Base-by-base conservation (phyloP, 2,329 filamentous ascomycete species). In the Didymella keratinophila region DNA sequence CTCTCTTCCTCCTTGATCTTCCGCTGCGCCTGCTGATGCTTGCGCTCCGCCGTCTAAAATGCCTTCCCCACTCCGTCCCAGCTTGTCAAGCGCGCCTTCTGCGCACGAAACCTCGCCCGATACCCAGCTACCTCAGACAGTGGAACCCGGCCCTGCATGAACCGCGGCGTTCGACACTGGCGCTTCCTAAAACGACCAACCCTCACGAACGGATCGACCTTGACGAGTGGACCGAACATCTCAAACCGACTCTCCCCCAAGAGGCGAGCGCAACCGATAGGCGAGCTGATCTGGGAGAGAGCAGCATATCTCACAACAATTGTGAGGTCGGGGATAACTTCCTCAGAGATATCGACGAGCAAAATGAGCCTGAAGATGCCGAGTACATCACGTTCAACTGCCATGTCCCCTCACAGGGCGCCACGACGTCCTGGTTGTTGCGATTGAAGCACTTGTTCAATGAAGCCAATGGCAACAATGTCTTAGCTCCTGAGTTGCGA, bases 111-210 rank as follows among this genome's bases (percentile, higher is more conserved):
- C 72, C 72, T 18, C 61, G 61, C 10, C 42, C 46, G 20, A 66
- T 70, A 28, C 67, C 71, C 3, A 37, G 42, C n/a, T 71, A 70
- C 20, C 11, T 64, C 23, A 65, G 61, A 45, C 37, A 43, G 64
- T 76, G 72, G 72, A 57, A 74, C 50, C 73, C 73, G 10, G 67
- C 69, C 6, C 49, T 49, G n/a, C 60, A 70, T 41, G 50, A n/a
- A 5, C 14, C 61, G 23, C 11, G 39, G 16, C 43, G 12, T 1
- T n/a, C 49, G n/a, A 42, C 53, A 25, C 34, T 54, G 25, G 25
- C 28, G 28, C 14, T 23, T 14, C 23, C 10, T n/a, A 27, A 12
- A 20, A 25, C 51, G 34, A 53, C 18, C 47, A 43, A 62, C 28
- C 8, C 32, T 14, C 49, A n/a, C 23, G 11, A 53, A 36, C 14